Evolutionary conservation across 805 yeast genomes (phyloP).

Genomic region (Myxozyma mucilagina): DNA sequence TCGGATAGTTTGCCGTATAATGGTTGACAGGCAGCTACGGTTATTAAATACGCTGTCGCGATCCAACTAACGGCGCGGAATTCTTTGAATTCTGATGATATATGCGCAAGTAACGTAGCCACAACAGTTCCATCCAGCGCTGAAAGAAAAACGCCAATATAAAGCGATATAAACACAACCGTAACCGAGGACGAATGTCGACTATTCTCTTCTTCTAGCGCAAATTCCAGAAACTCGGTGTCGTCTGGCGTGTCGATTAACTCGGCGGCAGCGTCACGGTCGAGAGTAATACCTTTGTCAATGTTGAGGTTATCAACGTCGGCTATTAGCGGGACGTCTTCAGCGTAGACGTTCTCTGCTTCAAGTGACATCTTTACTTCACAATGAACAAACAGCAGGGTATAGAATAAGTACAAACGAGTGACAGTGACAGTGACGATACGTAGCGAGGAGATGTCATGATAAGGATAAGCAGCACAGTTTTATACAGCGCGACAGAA

Average conservation of each 20-base stretch:
- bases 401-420: background rate
- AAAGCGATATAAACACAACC: slow-evolving; percentile 43
- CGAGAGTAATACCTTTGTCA: slow-evolving; percentile 12
- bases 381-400: background rate
- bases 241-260: slow-evolving; percentile 1
- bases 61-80: slow-evolving; percentile 63
- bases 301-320: slow-evolving; percentile 5
- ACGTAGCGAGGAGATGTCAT: background rate
- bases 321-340: slow-evolving; percentile 15
- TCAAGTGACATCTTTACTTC: background rate
- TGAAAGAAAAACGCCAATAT: slow-evolving; percentile 52
- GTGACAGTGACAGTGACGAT: background rate
- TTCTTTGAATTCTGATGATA: slow-evolving; percentile 61
- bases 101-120: slow-evolving; percentile 53
- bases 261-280: slow-evolving; percentile 15
- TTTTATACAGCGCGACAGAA: no score
- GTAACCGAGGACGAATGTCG: slow-evolving; percentile 37
- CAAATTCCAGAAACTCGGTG: background rate
- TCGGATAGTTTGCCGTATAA: slow-evolving; percentile 72
- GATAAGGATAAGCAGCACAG: no score
- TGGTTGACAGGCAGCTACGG: slow-evolving; percentile 77
- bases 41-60: slow-evolving; percentile 68
- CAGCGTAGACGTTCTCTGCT: slow-evolving; percentile 8
- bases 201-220: background rate
- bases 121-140: slow-evolving; percentile 56